Conservation (phyloP, 805 yeast species). For the Ogataea philodendri region DNA sequence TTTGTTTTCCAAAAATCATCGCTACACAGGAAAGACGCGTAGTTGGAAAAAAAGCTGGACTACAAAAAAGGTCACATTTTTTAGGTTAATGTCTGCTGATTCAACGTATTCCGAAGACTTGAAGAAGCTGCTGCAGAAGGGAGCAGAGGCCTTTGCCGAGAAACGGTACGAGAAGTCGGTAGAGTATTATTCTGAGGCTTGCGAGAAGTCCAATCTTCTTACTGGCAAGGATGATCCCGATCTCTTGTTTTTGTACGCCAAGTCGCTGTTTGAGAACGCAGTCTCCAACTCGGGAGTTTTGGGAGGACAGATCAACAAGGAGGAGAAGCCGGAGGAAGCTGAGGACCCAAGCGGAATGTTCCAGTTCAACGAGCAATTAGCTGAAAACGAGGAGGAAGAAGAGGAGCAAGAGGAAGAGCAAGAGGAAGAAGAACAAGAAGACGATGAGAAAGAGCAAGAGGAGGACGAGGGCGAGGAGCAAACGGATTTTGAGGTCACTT, state of each 20-base stretch:
- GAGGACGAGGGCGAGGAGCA: slow-evolving; percentile 45
- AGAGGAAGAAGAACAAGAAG: slow-evolving; percentile 27
- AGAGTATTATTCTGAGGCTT: slow-evolving; percentile 70
- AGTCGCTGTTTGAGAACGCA: slow-evolving; percentile 74
- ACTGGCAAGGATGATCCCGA: slow-evolving; percentile 70
- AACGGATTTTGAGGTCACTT: slow-evolving; percentile 80
- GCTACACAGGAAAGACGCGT: slow-evolving; percentile 9
- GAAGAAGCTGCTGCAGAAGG: slow-evolving; percentile 52
- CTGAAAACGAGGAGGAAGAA: slow-evolving; percentile 34
- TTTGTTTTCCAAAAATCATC: slow-evolving; percentile 13
- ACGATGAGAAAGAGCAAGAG: slow-evolving; percentile 17
- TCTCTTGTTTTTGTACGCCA: slow-evolving; percentile 71
- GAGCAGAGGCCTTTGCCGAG: slow-evolving; percentile 60
- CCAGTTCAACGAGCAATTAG: slow-evolving; percentile 28
- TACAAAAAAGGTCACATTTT: neutral
- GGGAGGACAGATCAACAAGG: slow-evolving; percentile 45
- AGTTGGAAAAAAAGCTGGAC: slow-evolving; percentile 1
- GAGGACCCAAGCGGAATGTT: slow-evolving; percentile 31
- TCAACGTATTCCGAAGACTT: slow-evolving; percentile 41
- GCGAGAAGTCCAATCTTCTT: slow-evolving; percentile 50
- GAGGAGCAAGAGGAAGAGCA: slow-evolving; percentile 32
- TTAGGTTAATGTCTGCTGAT: slow-evolving; percentile 6
- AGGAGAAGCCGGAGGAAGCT: slow-evolving; percentile 32
- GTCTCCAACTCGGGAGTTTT: slow-evolving; percentile 72
- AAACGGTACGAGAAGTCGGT: slow-evolving; percentile 69